These are phyloP conservation scores for Irpex sp. DNA, from an alignment of 1,284 basidiomycete genomes.

Conservation along the genomic window DNA sequence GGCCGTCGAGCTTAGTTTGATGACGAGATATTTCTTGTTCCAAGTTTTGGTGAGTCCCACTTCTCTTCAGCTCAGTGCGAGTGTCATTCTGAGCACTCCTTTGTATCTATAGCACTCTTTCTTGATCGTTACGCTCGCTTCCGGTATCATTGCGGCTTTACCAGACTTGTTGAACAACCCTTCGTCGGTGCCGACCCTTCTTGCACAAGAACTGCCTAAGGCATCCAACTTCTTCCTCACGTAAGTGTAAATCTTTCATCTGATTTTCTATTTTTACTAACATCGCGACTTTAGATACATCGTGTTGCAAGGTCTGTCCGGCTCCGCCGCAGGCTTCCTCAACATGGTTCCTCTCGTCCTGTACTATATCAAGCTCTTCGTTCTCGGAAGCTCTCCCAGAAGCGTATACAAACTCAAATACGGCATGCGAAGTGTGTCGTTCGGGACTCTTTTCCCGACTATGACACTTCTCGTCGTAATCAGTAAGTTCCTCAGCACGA, in stretches of 20 bases:
- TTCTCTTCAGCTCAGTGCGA: background rate
- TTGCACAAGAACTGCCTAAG: constrained; percentile 75
- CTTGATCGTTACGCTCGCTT: constrained; percentile 79
- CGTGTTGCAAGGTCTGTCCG: constrained; percentile 69
- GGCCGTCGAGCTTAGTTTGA: constrained; percentile 85
- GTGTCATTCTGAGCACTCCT: no score
- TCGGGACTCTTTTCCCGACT: constrained; percentile 83
- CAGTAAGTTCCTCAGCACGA: constrained; percentile 18
- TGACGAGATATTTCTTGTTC: constrained; percentile 92
- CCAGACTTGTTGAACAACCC: constrained; percentile 59
- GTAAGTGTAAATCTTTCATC: background rate
- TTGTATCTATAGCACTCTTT: constrained; percentile 68
- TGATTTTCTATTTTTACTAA: no score
- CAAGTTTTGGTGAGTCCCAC: constrained; percentile 72
- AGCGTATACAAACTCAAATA: constrained; percentile 79
- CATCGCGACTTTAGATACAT: constrained; percentile 35
- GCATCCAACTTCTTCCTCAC: constrained; percentile 97
- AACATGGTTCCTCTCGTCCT: constrained; percentile 73
- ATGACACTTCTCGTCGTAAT: constrained; percentile 78
- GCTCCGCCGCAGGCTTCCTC: constrained; percentile 76
- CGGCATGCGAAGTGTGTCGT: constrained; percentile 58
- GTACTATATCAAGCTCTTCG: constrained; percentile 82
- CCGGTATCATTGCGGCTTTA: constrained; percentile 76
- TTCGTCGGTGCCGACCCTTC: constrained; percentile 54
- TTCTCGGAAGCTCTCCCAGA: constrained; percentile 88